phyloP scores from a whole-genome alignment of 495 filamentous ascomycete species.

The Daldinia loculata region DNA sequence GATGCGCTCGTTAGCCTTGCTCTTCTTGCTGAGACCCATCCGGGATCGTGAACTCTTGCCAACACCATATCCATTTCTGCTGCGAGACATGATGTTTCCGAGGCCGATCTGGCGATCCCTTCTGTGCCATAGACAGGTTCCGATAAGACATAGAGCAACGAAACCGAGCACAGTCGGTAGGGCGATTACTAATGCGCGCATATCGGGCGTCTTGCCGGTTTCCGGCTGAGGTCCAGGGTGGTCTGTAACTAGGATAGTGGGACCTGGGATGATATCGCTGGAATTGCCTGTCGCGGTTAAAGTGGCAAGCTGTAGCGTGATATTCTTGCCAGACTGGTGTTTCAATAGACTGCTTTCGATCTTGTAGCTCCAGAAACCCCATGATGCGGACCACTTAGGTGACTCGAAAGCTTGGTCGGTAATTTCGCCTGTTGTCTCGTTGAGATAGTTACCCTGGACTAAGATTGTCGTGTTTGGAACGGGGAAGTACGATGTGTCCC shows the following conservation, averaged over 20 bases:
- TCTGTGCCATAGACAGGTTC: slow-evolving; percentile 52
- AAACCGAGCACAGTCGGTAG: slow-evolving; percentile 53
- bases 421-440: slow-evolving; percentile 41
- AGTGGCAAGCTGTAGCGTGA: slow-evolving; percentile 52
- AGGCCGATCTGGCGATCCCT: slow-evolving; percentile 48
- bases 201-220: slow-evolving; percentile 34
- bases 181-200: slow-evolving; percentile 49
- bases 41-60: slow-evolving; percentile 47
- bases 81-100: slow-evolving; percentile 53
- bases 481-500: slow-evolving; percentile 55
- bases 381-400: slow-evolving; percentile 41
- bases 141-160: slow-evolving; percentile 44
- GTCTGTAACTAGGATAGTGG: slow-evolving; percentile 42
- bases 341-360: slow-evolving; percentile 44
- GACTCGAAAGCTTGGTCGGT: slow-evolving; percentile 51
- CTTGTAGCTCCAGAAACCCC: slow-evolving; percentile 55
- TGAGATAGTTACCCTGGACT: slow-evolving; percentile 51
- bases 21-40: slow-evolving; percentile 36
- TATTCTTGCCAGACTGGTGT: slow-evolving; percentile 46
- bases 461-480: slow-evolving; percentile 48
- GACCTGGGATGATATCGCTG: slow-evolving; percentile 44
- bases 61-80: slow-evolving; percentile 46
- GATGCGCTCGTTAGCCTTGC: slow-evolving; percentile 48
- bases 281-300: slow-evolving; percentile 24
- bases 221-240: slow-evolving; percentile 35